phyloP scores from a whole-genome alignment of 768 basidiomycete genomes.

The Mrakia frigida region DNA sequence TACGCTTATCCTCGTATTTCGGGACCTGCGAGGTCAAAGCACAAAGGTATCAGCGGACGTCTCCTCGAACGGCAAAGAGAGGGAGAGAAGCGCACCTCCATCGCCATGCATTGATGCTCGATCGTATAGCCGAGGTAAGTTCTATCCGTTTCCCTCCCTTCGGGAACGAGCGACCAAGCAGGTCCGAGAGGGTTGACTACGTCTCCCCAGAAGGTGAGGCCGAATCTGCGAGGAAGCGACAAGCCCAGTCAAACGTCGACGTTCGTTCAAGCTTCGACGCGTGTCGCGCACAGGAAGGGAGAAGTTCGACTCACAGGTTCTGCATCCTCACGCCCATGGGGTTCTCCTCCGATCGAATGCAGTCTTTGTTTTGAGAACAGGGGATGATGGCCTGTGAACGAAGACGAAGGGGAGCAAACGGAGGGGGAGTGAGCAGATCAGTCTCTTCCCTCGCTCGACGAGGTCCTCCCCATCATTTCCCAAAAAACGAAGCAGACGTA shows the following conservation, averaged over 20 bases:
- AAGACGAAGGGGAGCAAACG: background rate
- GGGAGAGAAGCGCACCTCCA: too few species aligned
- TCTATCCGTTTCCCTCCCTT: background rate
- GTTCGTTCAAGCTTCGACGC: too few species aligned
- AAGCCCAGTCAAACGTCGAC: background rate
- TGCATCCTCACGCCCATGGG: background rate
- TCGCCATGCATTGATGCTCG: conserved; percentile 20
- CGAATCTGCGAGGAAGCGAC: background rate
- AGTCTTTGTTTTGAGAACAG: background rate
- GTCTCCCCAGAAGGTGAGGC: conserved; percentile 8
- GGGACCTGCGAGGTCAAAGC: background rate
- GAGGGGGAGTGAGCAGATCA: too few species aligned
- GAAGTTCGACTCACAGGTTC: background rate
- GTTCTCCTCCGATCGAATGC: conserved; percentile 10
- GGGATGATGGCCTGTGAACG: background rate
- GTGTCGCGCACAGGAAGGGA: background rate
- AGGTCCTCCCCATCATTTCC: too few species aligned
- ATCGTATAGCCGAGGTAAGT: conserved; percentile 23
- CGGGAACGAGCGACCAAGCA: conserved; percentile 9
- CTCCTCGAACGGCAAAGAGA: too few species aligned
- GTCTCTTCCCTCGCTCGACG: too few species aligned
- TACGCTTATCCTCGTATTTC: background rate
- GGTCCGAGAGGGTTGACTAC: background rate
- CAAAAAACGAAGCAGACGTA: background rate
- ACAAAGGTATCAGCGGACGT: too few species aligned